phyloP scores from a whole-genome alignment of 768 basidiomycete genomes.

The Amanita polypyramis region DNA sequence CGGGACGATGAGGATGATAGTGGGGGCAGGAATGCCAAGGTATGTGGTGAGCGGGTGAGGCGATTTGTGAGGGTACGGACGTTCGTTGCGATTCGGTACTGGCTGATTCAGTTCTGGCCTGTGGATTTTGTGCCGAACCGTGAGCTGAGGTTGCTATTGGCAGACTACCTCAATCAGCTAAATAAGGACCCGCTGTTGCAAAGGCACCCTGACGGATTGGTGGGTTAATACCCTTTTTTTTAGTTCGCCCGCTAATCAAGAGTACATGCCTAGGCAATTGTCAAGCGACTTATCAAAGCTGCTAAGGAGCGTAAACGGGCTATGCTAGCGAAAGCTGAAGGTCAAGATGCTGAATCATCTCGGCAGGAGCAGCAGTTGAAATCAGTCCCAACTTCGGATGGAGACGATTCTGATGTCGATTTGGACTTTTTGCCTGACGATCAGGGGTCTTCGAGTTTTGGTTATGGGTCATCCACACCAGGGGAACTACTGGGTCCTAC shows the following conservation, averaged over 20 bases:
- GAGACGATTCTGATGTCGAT: conserved; percentile 65
- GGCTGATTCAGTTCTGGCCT: conserved; percentile 83
- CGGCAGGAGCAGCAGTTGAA: conserved; percentile 19
- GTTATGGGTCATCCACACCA: background rate
- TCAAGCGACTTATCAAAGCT: conserved; percentile 74
- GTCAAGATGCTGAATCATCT: too few species aligned
- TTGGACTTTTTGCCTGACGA: conserved; percentile 62
- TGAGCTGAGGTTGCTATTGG: conserved; percentile 61
- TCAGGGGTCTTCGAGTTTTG: conserved; percentile 17
- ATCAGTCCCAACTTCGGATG: conserved; percentile 26
- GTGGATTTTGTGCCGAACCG: conserved; percentile 81
- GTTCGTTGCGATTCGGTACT: conserved; percentile 83
- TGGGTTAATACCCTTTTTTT: conserved; percentile 29
- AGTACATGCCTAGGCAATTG: conserved; percentile 45
- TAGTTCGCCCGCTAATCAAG: background rate
- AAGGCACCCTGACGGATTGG: conserved; percentile 59
- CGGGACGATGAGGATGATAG: conserved; percentile 15
- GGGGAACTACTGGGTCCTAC: background rate
- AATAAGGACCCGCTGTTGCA: conserved; percentile 60
- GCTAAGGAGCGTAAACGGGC: conserved; percentile 71
- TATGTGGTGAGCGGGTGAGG: conserved; percentile 52
- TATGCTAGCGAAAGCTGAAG: conserved; percentile 9
- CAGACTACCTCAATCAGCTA: conserved; percentile 76
- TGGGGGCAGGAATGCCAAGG: background rate
- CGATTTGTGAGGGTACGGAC: conserved; percentile 81